phyloP scores from a whole-genome alignment of 139 green algal genomes.

The Chlamydomonas schloesseri region DNA sequence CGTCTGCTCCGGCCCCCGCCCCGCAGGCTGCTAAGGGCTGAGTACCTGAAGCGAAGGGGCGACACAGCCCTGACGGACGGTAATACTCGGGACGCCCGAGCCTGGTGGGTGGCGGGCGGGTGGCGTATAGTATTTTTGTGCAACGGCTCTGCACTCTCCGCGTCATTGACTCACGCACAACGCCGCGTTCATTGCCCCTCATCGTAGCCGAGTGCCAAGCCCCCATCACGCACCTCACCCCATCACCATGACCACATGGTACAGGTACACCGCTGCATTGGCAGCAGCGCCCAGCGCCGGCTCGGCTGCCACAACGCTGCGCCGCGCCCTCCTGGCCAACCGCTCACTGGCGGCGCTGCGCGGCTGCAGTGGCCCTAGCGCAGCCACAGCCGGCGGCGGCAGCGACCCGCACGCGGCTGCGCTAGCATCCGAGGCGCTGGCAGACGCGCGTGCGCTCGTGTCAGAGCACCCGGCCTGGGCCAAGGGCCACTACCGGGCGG shows the following conservation, averaged over 20 bases:
- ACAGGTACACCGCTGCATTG: not conserved
- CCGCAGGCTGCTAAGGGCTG: not conserved
- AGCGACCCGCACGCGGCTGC: too few relatives aligned
- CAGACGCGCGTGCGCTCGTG: not conserved
- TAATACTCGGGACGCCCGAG: slow-evolving; percentile 6
- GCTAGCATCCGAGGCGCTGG: not conserved
- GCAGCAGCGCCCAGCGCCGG: not conserved
- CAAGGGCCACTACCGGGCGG: slow-evolving; percentile 25
- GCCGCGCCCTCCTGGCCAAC: slow-evolving; percentile 19
- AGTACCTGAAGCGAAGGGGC: slow-evolving; percentile 25
- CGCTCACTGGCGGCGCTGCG: slow-evolving; percentile 1
- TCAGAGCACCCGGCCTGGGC: not conserved
- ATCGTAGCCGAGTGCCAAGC: not conserved
- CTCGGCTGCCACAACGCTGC: not conserved
- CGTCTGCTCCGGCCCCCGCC: too few relatives aligned
- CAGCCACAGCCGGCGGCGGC: too few relatives aligned
- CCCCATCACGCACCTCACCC: too few relatives aligned
- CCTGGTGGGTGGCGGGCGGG: slow-evolving; percentile 8
- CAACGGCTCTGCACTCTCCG: too few relatives aligned
- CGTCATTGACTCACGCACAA: too few relatives aligned
- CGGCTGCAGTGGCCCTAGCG: not conserved
- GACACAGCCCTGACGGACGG: not conserved
- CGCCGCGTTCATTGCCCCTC: too few relatives aligned
- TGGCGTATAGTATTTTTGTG: too few relatives aligned
- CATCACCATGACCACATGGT: too few relatives aligned